phyloP scores from a whole-genome alignment of 768 basidiomycete species.

The Tricholoma hemisulphureum region DNA sequence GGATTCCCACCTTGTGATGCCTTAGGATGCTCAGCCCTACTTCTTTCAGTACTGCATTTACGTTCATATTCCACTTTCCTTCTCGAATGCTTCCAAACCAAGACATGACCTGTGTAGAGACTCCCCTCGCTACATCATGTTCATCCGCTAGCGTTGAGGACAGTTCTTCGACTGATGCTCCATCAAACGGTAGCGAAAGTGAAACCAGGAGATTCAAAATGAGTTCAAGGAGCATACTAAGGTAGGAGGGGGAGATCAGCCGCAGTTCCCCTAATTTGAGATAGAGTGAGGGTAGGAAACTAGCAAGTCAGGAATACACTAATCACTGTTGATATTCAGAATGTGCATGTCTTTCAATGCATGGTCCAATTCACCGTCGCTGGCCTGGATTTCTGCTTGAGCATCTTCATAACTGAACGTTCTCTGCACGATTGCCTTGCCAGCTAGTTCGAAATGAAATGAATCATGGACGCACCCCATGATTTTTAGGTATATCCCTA shows the following conservation, averaged over 20 bases:
- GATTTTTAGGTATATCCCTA: constrained; percentile 22
- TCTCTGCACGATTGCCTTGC: constrained; percentile 1
- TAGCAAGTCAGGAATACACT: background rate
- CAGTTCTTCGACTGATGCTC: constrained; percentile 60
- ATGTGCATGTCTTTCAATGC: constrained; percentile 71
- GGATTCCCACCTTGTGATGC: constrained; percentile 47
- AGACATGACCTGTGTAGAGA: constrained; percentile 67
- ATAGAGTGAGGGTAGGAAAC: background rate
- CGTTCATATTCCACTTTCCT: constrained; percentile 67
- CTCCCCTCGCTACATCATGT: constrained; percentile 62
- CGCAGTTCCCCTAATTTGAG: constrained; percentile 59
- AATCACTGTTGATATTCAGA: constrained; percentile 65
- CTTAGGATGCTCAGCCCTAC: constrained; percentile 76
- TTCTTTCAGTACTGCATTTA: constrained; percentile 60
- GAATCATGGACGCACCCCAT: constrained; percentile 9
- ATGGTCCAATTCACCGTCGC: constrained; percentile 65
- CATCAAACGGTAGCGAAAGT: constrained; percentile 48
- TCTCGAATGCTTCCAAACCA: constrained; percentile 75
- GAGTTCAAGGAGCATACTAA: constrained; percentile 69
- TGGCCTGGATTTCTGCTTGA: constrained; percentile 70
- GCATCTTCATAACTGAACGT: constrained; percentile 61
- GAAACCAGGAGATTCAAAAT: constrained; percentile 75
- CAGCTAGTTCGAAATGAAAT: background rate
- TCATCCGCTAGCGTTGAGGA: constrained; percentile 62
- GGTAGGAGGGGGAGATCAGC: constrained; percentile 65